Conservation (phyloP, 805 yeast species). For the Debaryomyces prosopidis region DNA sequence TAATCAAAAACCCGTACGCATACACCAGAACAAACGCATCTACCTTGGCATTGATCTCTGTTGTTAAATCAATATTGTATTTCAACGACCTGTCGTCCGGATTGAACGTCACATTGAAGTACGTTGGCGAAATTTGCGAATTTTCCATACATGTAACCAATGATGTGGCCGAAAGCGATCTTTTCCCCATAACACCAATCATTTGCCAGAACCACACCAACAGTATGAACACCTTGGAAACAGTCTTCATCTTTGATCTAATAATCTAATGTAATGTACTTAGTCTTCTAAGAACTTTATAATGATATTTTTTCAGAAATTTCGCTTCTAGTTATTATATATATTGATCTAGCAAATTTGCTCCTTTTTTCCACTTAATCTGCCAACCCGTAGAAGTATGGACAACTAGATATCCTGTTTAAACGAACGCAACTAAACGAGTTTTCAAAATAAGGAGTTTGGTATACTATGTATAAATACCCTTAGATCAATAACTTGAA, state of each 20-base stretch:
- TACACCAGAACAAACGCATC: conserved; percentile 70
- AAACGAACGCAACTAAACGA: no score
- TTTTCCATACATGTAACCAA: conserved; percentile 84
- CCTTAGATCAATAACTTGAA: no score
- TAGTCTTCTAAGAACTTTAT: no score
- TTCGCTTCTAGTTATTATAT: no score
- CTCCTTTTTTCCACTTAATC: no score
- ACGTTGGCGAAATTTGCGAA: conserved; percentile 70
- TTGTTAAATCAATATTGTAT: conserved; percentile 68
- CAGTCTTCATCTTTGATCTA: background rate
- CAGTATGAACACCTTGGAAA: background rate
- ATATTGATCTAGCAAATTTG: no score
- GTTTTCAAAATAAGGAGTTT: no score
- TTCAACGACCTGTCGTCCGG: conserved; percentile 69
- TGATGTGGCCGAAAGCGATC: conserved; percentile 59
- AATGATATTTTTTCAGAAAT: no score
- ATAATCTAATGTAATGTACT: no score
- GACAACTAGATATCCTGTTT: no score
- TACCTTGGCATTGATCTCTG: conserved; percentile 67
- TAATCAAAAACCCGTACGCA: conserved; percentile 82
- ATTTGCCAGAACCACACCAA: conserved; percentile 1
- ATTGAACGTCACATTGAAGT: conserved; percentile 72
- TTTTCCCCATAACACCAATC: conserved; percentile 8
- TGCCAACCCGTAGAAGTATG: no score
- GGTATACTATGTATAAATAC: no score